Evolutionary conservation across 805 yeast genomes (phyloP).

Genomic region (Metschnikowia koreensis): DNA sequence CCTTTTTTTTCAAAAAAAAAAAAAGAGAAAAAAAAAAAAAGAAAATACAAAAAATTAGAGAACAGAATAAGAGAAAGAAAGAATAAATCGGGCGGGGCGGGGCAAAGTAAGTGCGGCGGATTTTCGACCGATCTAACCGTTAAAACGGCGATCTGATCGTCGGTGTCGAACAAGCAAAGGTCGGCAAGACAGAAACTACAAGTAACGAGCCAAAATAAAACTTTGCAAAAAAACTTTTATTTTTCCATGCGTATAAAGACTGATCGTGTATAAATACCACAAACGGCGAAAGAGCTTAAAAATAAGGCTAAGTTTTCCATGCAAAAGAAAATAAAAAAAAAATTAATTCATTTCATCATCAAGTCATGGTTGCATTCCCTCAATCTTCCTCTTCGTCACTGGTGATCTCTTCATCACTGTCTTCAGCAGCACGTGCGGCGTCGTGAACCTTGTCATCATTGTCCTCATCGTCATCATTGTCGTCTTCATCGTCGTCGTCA

Average conservation of each 20-base stretch:
- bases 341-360: background rate
- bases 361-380: constrained; percentile 23
- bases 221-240: constrained; percentile 6
- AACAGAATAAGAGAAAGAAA: background rate
- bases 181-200: constrained; percentile 10
- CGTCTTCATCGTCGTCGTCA: constrained; percentile 7
- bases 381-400: constrained; percentile 13
- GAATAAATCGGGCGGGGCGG: background rate
- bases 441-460: constrained; percentile 17
- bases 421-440: constrained; percentile 17
- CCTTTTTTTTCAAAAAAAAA: too few species aligned
- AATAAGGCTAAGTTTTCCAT: too few species aligned
- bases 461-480: constrained; percentile 23
- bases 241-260: constrained; percentile 15
- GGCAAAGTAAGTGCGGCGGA: constrained; percentile 9
- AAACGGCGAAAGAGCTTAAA: background rate
- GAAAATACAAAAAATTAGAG: too few species aligned
- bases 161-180: constrained; percentile 12
- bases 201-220: constrained; percentile 15
- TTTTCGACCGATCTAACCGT: constrained; percentile 16
- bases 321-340: too few species aligned
- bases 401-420: constrained; percentile 18
- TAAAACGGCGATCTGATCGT: constrained; percentile 15
- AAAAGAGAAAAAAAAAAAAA: too few species aligned
- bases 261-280: background rate